Base-by-base conservation (phyloP, 1,139 yeast genomes). In the Geotrichum restrictum region DNA sequence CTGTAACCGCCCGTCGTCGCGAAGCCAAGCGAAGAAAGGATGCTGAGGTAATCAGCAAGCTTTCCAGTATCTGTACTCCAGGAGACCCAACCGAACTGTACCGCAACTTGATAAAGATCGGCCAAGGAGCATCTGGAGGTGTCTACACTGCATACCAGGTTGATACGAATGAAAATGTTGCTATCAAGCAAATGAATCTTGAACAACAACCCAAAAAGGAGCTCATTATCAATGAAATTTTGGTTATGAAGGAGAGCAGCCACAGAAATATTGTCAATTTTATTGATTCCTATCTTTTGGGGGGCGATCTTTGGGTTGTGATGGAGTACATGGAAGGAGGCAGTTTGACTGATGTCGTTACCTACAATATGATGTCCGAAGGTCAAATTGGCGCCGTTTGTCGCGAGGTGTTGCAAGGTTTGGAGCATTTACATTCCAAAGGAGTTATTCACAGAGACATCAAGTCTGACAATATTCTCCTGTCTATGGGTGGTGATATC, bases 251-350 rank as follows among this genome's bases (percentile, higher is more conserved):
- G 69, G 96, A 89, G 60, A 83, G 93, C 51, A 86, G 83, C 63
- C 98, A 93, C 70, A 83, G 85, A 56, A 93, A 93, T 66, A 91
- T 93, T 68, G 98, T 93, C 56, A 93, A 91, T 67, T 93, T 85
- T 69, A 78, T 93, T 57, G 98, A 93, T 67, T 87, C 95, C 0
- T 93, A 83, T 66, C 74, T 93, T 56, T 63, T 66, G 48, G 80
- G 80, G 53, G 77, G 82, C 39, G 76, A 88, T 61, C 75, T 93
- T 56, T 93, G 98, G 98, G 97, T 93, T 14, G 81, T 91, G 19
- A 93, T 91, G 98, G 98, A 91, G 70, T 91, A 87, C 67, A 91
- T 93, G 98, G 96, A 91, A 69, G 98, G 98, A 57, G 98, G 98
- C 1, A 85, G 95, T 1, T 74, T 93, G 60, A 93, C 98, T 0